Conservation (phyloP, 345 rosid genomes). For the Brassica rapa region DNA sequence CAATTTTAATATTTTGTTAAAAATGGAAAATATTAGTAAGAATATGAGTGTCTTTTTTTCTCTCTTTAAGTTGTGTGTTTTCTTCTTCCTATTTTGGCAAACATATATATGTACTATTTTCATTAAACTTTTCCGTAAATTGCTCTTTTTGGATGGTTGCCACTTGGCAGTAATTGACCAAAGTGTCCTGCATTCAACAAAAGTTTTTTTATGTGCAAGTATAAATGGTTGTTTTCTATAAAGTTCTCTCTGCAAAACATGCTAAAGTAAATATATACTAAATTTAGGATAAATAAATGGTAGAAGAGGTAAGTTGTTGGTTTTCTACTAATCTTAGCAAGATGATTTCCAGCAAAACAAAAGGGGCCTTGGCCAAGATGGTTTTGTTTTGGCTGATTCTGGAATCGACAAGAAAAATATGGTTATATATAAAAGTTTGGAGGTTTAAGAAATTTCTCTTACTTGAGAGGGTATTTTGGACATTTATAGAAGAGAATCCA, state of each 20-base stretch:
- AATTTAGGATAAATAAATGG: not conserved
- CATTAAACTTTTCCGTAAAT: constrained; percentile 38
- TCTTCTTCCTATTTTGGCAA: constrained; percentile 22
- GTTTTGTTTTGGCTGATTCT: not conserved
- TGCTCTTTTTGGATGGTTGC: constrained; percentile 34
- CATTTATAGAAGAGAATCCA: constrained; percentile 23
- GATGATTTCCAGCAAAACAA: not conserved
- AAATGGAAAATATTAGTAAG: not conserved
- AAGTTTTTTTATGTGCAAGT: too few species aligned
- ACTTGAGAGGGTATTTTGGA: not conserved
- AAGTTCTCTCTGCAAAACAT: not conserved
- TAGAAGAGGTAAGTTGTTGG: not conserved
- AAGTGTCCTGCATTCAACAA: constrained; percentile 13
- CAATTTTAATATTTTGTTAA: not conserved
- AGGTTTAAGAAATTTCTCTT: not conserved
- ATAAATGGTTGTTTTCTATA: not conserved
- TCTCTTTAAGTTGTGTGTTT: not conserved
- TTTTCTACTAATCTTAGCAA: not conserved
- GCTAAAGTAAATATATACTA: not conserved
- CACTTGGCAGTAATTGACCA: constrained; percentile 33
- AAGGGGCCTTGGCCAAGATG: not conserved
- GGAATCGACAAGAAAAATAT: not conserved
- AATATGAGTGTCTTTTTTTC: not conserved
- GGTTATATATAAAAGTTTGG: not conserved
- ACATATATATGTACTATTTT: not conserved